Base-by-base conservation (phyloP, 2,329 filamentous ascomycete species). In the Karstenula rhodostoma region DNA sequence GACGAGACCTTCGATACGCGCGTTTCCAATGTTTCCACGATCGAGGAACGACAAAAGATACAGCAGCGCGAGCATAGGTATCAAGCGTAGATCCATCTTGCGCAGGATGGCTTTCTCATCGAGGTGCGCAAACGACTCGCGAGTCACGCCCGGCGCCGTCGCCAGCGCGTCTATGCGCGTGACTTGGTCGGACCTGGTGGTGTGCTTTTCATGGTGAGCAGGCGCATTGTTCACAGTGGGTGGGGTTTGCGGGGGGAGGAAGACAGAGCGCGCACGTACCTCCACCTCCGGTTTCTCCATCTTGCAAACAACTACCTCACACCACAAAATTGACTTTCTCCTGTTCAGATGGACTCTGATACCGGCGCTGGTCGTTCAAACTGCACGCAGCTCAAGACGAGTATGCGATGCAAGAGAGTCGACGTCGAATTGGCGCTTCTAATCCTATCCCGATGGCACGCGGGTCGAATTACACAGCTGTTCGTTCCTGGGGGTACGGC, bases 21-120 rank as follows among this genome's bases (percentile, higher is more conserved):
- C 79, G 80, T 86, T 88, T 2, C 72, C 72, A 8, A 77, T 75
- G 29, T 76, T 77, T 19, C 72, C 72, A 19, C 74, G 61, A 19
- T 77, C 74, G 3, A 77, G 63, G 52, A 76, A 80, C 5, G 71
- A 73, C 1, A 80, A 64, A 1, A 80, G 67, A 52, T 80, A 80
- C 1, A 80, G 69, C 0, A 79, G 47, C 0, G 78, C 74, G 3
- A 80, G 69, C 70, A 77, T 76, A 19, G 78, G 77, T 32, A 80
- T 77, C 13, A 80, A 57, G 3, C 73, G 73, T 32, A 76, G 52
- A 55, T 80, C 78, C 75, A 79, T 79, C 60, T 79, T 79, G n/a
- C 76, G 71, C 42, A 79, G 50, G 17, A 79, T 74, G 47, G 73
- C 74, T 63, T 78, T 79, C 57, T 78, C 77, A 56, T 79, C 74